Evolutionary conservation across 306 rosid species (phyloP).

Genomic region (Mimosa bimucronata): DNA sequence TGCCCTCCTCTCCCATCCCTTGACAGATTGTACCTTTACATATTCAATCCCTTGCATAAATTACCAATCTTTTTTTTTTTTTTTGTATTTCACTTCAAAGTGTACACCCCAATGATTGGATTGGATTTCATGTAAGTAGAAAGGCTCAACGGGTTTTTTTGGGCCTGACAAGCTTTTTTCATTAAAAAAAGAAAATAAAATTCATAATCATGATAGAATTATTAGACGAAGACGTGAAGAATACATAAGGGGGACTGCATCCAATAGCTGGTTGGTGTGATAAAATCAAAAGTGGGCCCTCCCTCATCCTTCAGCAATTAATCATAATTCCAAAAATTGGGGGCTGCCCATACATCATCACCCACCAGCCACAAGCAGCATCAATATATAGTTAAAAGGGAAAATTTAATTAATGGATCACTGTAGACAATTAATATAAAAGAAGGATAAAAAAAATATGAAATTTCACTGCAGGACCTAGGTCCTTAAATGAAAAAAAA

Average conservation of each 20-base stretch:
- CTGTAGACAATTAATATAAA: too few relatives aligned
- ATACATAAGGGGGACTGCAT: background rate
- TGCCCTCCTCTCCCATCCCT: too few relatives aligned
- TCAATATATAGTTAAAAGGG: background rate
- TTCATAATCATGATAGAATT: background rate
- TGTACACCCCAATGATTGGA: background rate
- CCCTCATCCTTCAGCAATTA: background rate
- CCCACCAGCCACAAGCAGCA: background rate
- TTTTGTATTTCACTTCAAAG: too few relatives aligned
- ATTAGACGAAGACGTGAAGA: background rate
- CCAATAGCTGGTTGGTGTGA: background rate
- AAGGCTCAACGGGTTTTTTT: background rate
- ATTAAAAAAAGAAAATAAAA: background rate
- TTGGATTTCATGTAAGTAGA: background rate
- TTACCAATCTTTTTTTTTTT: too few relatives aligned
- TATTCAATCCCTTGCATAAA: too few relatives aligned
- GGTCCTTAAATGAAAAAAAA: too few relatives aligned
- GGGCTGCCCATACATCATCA: background rate
- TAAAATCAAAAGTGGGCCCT: constrained; percentile 12
- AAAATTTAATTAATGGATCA: too few relatives aligned
- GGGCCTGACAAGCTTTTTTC: background rate
- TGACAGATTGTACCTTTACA: too few relatives aligned
- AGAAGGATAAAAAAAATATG: too few relatives aligned
- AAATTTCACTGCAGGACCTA: too few relatives aligned
- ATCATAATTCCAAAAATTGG: background rate